Base-by-base conservation (phyloP, 345 rosid genomes). In the Bruguiera gymnorhiza region DNA sequence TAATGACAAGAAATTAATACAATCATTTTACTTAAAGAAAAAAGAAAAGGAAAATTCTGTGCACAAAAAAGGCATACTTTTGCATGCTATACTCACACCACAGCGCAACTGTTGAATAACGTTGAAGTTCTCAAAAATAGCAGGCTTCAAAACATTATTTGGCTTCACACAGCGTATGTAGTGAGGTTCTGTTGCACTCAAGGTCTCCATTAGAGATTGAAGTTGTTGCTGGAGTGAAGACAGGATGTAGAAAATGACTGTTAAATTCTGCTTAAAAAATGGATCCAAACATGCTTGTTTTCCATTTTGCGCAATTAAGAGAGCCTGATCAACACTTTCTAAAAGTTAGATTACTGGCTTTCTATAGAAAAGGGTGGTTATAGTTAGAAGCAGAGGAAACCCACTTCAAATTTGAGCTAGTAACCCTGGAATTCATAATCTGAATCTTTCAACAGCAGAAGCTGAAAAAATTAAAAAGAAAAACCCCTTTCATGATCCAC, bases 161-260 rank as follows among this genome's bases (percentile, higher is more conserved):
- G 98, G 98, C 86, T 93, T 93, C 85, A 93, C 98, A 76, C 98
- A 93, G 83, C 98, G 85, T 78, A 93, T 88, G 83, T 93, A 93
- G 84, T 93, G 98, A 70, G 98, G 98, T 75, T 93, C 98, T 61
- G 98, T 93, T 68, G 85, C 82, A 80, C 56, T 93, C 73, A 93
- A 84, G 63, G 96, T 93, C 74, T 93, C 98, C 98, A 93, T 90
- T 78, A 93, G 79, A 73, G 98, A 88, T 66, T 93, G 98, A 75
- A 93, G 98, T 90, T 93, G 98, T 63, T 72, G 82, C 97, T 93
- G 89, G 32, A 29, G 5, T 55, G 59, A 55, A 55, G 59, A 24
- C 29, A 56, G 24, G 60, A 24, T 56, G 60, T 43, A 43, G 5
- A 43, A 43, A 43, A 43, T 43, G 50, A 43, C 1, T 43, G 15